Percentiles rank a stretch among this genome's conserved stretches.
Evolutionary conservation across 2,329 filamentous ascomycete genomes (phyloP).

Genomic region (Nannizzia gypsea): DNA sequence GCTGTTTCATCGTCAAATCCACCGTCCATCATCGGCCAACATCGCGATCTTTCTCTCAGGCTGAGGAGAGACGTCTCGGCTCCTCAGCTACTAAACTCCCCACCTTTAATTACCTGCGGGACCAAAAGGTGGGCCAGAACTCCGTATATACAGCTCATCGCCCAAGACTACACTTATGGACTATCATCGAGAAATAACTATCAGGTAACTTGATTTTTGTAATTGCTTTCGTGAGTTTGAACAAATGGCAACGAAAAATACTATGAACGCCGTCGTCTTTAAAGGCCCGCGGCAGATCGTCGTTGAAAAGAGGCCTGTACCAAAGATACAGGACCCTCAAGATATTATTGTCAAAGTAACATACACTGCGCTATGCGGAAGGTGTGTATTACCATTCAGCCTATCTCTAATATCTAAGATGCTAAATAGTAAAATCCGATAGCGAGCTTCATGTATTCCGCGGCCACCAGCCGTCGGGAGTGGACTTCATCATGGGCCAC

Average conservation of each 20-base stretch:
- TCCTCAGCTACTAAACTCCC: background rate
- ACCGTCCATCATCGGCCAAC: background rate
- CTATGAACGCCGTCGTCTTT: conserved; percentile 84
- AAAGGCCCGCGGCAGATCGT: conserved; percentile 63
- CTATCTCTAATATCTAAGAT: background rate
- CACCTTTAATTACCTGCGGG: background rate
- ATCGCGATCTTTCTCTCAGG: background rate
- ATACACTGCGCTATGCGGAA: conserved; percentile 77
- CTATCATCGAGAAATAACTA: too few relatives aligned
- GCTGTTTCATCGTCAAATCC: too few relatives aligned
- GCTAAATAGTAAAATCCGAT: background rate
- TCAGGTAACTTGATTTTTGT: too few relatives aligned
- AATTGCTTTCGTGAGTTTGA: too few relatives aligned
- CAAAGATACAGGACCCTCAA: conserved; percentile 55
- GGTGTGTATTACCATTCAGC: conserved; percentile 42
- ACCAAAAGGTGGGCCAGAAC: background rate
- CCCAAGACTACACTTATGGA: too few relatives aligned
- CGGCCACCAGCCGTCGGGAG: conserved; percentile 59
- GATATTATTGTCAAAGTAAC: conserved; percentile 77
- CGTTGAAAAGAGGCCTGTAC: conserved; percentile 68
- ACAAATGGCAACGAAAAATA: conserved; percentile 30
- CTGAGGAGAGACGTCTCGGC: background rate
- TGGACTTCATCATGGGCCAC: conserved; percentile 59
- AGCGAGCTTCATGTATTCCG: conserved; percentile 81
- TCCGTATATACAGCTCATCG: too few relatives aligned